Percentiles rank a stretch among this genome's conserved stretches.
Evolutionary conservation across 257 asterid species (phyloP).

Genomic region (Fraxinus quadrangulata): DNA sequence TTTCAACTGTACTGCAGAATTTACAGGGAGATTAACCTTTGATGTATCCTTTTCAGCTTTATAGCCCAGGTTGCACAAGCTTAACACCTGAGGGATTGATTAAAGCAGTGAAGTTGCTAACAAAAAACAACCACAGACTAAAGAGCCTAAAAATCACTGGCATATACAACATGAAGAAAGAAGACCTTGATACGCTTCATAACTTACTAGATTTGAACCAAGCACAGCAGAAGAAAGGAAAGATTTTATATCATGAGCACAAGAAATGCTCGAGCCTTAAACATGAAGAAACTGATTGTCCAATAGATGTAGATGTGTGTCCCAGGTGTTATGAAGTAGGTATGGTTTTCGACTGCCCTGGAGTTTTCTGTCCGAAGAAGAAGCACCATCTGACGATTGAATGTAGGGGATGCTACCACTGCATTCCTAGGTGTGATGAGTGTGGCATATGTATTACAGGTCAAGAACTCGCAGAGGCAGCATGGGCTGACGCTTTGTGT

Average conservation of each 20-base stretch:
- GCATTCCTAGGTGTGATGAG: conserved; percentile 68
- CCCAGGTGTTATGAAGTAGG: conserved; percentile 51
- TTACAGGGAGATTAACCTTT: too few relatives aligned
- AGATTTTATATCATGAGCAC: conserved; percentile 42
- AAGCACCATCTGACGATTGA: conserved; percentile 20
- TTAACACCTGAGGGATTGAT: conserved; percentile 65
- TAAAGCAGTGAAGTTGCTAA: conserved; percentile 48
- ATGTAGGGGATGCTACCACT: conserved; percentile 59
- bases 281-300: conserved; percentile 21
- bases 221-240: conserved; percentile 19
- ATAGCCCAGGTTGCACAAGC: conserved; percentile 67
- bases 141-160: conserved; percentile 55
- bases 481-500: conserved; percentile 60
- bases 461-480: conserved; percentile 53
- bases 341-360: conserved; percentile 70
- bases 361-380: conserved; percentile 29
- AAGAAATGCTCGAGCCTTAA: conserved; percentile 9
- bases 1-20: too few relatives aligned
- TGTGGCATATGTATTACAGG: conserved; percentile 67
- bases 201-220: conserved; percentile 33
- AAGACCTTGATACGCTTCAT: conserved; percentile 45
- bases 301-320: conserved; percentile 64
- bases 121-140: conserved; percentile 35
- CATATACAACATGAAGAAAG: conserved; percentile 37
- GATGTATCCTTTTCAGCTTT: conserved; percentile 44